Evolutionary conservation across 2,329 filamentous ascomycete genomes (phyloP).

Genomic region (Monilinia vaccinii-corymbosi): DNA sequence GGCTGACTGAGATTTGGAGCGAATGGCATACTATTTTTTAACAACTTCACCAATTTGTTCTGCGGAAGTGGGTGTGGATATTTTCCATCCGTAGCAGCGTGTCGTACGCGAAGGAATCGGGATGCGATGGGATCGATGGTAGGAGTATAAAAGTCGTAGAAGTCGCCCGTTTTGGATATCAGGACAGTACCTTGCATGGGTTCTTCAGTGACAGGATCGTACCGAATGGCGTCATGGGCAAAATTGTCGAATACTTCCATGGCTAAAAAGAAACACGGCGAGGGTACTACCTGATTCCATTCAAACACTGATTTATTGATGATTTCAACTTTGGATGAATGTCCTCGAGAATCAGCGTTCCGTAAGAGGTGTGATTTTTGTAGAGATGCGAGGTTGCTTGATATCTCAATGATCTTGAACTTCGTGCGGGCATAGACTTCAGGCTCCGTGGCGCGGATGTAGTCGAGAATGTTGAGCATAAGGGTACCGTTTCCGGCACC

Average conservation of each 20-base stretch:
- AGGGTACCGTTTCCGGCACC: slow-evolving; percentile 93
- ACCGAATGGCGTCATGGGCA: slow-evolving; percentile 86
- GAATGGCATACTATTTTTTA: slow-evolving; percentile 60
- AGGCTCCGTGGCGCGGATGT: slow-evolving; percentile 80
- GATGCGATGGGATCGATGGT: slow-evolving; percentile 73
- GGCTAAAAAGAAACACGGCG: slow-evolving; percentile 93
- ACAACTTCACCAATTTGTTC: slow-evolving; percentile 45
- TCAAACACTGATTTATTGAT: slow-evolving; percentile 93
- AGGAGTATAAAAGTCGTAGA: slow-evolving; percentile 86
- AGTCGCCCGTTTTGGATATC: slow-evolving; percentile 76
- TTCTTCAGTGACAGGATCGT: slow-evolving; percentile 70
- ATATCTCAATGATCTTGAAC: slow-evolving; percentile 96
- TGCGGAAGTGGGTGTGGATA: slow-evolving; percentile 52
- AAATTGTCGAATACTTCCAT: slow-evolving; percentile 99
- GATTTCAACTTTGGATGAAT: slow-evolving; percentile 81
- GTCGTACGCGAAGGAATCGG: slow-evolving; percentile 75
- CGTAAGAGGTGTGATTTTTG: slow-evolving; percentile 64
- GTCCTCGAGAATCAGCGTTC: slow-evolving; percentile 60
- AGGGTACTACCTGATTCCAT: slow-evolving; percentile 80
- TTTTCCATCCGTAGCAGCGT: slow-evolving; percentile 59
- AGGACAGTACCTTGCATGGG: slow-evolving; percentile 85
- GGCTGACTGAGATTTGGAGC: slow-evolving; percentile 68
- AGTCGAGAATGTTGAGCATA: slow-evolving; percentile 97
- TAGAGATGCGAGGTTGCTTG: slow-evolving; percentile 64
- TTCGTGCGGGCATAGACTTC: slow-evolving; percentile 90